Base-by-base conservation (phyloP, 1,284 basidiomycete genomes). In the Cutaneotrichosporon cyanovorans region DNA sequence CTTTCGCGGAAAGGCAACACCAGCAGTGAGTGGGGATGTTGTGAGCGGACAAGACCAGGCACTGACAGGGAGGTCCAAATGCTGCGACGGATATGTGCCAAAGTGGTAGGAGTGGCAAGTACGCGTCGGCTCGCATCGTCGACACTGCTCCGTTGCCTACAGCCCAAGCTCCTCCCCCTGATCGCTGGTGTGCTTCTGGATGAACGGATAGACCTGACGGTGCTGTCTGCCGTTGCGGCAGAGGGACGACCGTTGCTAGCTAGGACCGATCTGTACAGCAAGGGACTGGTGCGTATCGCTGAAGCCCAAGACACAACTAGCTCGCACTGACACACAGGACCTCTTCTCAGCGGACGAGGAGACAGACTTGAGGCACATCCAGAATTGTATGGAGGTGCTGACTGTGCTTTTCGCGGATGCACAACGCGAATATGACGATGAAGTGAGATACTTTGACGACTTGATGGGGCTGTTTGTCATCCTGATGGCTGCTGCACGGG, bases 251-350 rank as follows among this genome's bases (percentile, higher is more conserved):
- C 38, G 2, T 30, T 63, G 2, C 31, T 22, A 3, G 32, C 47
- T 2, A 51, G 61, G 1, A 55, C 62, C 30, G 58, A 60, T 28
- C 40, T 63, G 31, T 57, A 50, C 38, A 51, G 57, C 33, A 66
- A 61, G 36, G 60, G 62, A 9, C 33, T 64, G 23, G 61, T 62
- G 36, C 34, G 56, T 51, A n/a, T 4, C 14, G 9, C 20, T 4
- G 8, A 16, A 11, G 2, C 4, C 12, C 2, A n/a, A n/a, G n/a
- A n/a, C n/a, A n/a, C n/a, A n/a, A n/a, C n/a, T n/a, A n/a, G n/a
- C n/a, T n/a, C n/a, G n/a, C n/a, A 11, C 30, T 41, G 11, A 48
- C 37, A 5, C 5, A 15, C 35, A 53, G 51, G 45, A 47, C 14
- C 41, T 54, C 2, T 5, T 50, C 12, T 45, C 52, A 2, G 39